These are phyloP conservation scores for Neopestalotiopsis sp. DNA, from an alignment of 2,329 filamentous ascomycete species.

Conservation along the genomic window DNA sequence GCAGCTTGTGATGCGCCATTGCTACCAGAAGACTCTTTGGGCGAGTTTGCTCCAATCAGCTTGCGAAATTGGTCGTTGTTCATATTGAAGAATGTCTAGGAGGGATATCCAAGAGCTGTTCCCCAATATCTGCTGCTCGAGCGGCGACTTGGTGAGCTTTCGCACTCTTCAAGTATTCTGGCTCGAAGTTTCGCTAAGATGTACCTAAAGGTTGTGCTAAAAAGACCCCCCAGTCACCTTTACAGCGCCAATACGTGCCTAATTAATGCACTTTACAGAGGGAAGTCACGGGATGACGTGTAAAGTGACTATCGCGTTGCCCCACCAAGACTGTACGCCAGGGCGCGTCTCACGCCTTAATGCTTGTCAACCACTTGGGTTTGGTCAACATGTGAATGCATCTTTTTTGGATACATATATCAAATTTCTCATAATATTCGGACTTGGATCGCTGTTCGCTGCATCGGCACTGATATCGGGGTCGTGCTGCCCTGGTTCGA, in stretches of 20 bases:
- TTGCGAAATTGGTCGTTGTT: slow-evolving; percentile 95
- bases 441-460: background rate
- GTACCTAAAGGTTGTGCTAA: background rate
- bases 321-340: slow-evolving; percentile 1
- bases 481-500: background rate
- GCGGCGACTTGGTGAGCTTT: background rate
- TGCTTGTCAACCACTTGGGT: background rate
- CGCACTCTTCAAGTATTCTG: background rate
- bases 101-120: background rate
- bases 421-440: background rate
- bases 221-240: background rate
- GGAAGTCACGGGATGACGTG: slow-evolving; percentile 47
- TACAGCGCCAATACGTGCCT: background rate
- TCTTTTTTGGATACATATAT: too few species aligned
- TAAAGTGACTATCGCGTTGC: slow-evolving; percentile 27
- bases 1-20: slow-evolving; percentile 50
- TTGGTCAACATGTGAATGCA: too few species aligned
- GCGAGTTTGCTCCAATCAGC: slow-evolving; percentile 63
- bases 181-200: background rate
- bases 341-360: background rate
- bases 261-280: background rate
- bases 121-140: background rate
- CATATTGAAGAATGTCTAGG: slow-evolving; percentile 57
- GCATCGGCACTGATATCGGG: background rate
- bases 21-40: slow-evolving; percentile 44